Evolutionary conservation across 768 basidiomycete species (phyloP).

Genomic region (Leccinum ochraceum): DNA sequence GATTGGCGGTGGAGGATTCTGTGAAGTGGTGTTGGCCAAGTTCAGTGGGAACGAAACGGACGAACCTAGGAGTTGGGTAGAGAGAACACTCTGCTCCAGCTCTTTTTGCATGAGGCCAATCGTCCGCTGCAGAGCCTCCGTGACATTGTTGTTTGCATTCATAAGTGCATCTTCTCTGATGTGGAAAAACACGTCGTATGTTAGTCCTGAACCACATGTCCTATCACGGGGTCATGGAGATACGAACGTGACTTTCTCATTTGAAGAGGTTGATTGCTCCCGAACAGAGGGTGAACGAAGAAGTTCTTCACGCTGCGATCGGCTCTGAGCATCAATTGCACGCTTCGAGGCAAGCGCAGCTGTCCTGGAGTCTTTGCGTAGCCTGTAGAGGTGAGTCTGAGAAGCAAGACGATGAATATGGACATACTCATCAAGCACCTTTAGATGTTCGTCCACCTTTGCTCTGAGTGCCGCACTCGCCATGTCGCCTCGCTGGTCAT

Average conservation of each 20-base stretch:
- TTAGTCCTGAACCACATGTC: background rate
- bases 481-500: conserved; percentile 65
- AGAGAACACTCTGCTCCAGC: conserved; percentile 84
- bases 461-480: conserved; percentile 48
- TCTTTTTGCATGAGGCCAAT: conserved; percentile 88
- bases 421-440: conserved; percentile 53
- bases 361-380: conserved; percentile 62
- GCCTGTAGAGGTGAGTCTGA: conserved; percentile 35
- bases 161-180: conserved; percentile 81
- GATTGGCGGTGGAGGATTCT: conserved; percentile 80
- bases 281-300: conserved; percentile 50
- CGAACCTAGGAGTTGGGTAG: conserved; percentile 81
- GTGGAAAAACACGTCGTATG: conserved; percentile 1
- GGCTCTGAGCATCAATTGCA: conserved; percentile 60
- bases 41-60: background rate
- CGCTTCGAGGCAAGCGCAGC: conserved; percentile 76
- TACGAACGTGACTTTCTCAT: conserved; percentile 66
- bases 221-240: background rate
- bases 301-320: conserved; percentile 69
- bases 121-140: conserved; percentile 83
- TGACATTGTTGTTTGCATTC: conserved; percentile 88
- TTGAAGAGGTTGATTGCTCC: conserved; percentile 44
- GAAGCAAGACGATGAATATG: background rate
- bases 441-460: conserved; percentile 51
- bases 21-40: background rate